Conservation (phyloP, 768 basidiomycete genomes). For the Royoungia palumana region DNA sequence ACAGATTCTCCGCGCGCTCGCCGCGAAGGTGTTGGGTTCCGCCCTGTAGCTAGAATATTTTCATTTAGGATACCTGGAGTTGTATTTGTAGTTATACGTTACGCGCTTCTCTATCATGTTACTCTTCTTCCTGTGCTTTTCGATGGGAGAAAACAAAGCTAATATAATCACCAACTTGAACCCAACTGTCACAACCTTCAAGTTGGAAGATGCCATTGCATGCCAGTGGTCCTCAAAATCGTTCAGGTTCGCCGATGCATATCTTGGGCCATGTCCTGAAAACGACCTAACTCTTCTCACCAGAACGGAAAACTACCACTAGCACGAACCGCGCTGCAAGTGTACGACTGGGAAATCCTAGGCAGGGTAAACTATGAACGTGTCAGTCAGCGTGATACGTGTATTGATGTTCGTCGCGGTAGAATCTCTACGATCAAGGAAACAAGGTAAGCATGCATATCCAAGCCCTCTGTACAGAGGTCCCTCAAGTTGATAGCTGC, state of each 20-base stretch:
- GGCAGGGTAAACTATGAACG: constrained; percentile 11
- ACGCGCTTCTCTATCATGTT: background rate
- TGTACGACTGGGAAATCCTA: constrained; percentile 10
- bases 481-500: constrained; percentile 1
- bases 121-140: background rate
- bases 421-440: constrained; percentile 16
- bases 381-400: background rate
- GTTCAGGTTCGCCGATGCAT: constrained; percentile 18
- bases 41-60: constrained; percentile 33
- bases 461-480: background rate
- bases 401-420: constrained; percentile 9
- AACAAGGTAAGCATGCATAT: constrained; percentile 11
- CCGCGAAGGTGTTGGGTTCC: constrained; percentile 78
- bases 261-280: constrained; percentile 2
- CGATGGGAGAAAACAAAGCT: background rate
- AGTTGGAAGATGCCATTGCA: constrained; percentile 9
- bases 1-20: constrained; percentile 77
- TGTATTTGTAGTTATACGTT: background rate
- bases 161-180: background rate
- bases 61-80: constrained; percentile 5
- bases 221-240: background rate
- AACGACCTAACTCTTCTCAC: background rate
- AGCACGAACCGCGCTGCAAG: constrained; percentile 11
- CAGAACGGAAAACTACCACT: constrained; percentile 14
- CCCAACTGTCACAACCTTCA: background rate